Base-by-base conservation (phyloP, 2,329 filamentous ascomycete species). In the Epichloe festucae region DNA sequence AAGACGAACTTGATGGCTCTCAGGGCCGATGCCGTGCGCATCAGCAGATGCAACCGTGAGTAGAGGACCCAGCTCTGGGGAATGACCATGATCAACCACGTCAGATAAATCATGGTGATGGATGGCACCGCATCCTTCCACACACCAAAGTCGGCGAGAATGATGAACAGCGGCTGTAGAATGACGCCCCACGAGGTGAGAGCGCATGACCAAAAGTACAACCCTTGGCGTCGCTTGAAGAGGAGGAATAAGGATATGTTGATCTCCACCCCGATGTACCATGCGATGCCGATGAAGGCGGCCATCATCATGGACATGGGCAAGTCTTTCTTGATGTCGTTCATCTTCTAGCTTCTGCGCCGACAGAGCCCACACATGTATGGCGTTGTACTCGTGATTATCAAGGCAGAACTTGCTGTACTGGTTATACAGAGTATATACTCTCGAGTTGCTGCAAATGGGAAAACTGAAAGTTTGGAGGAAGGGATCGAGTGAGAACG, bases 31-130 rank as follows among this genome's bases (percentile, higher is more conserved):
- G 70, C 50, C 67, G 76, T 74, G 21, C 70, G 72, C 5, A 78
- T 67, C 21, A 83, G 70, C 3, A 83, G 69, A 58, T 82, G 77
- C 2, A 83, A 69, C 8, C 79, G 73, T 2, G 78, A 82, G 65
- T 79, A 83, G 1, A 83, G 67, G 2, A 83, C 78, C 21, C 81
- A 58, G 0, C 73, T 73, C 59, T 81, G 77, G 0, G 0, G 78
- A 4, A 77, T 76, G 1, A 82, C 73, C 75, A 82, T 80, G 3
- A 57, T 58, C 10, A 57, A 52, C 61, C 61, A 63, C 8, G 55
- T 55, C 15, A 58, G 48, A 41, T 57, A 56, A 34, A 58, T 59
- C 36, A 58, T 43, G 42, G 48, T 50, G 5, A 57, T 55, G n/a
- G 52, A 53, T 6, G 53, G 54, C 6, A 56, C 53, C 8, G 52